Base-by-base conservation (phyloP, 768 basidiomycete genomes). In the Candolleomyces eurysporus region DNA sequence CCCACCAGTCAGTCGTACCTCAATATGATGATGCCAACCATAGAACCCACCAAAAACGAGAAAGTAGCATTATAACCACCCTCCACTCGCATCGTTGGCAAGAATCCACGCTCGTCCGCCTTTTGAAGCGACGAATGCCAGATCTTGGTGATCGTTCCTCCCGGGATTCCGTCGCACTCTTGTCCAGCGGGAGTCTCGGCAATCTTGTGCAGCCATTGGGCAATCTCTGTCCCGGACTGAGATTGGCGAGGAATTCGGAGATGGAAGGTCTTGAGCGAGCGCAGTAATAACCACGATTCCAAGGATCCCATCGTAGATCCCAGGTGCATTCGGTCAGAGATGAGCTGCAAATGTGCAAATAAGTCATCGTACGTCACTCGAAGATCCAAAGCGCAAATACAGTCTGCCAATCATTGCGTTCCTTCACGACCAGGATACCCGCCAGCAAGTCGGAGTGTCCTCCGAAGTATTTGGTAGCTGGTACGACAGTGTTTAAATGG, bases 391-490 rank as follows among this genome's bases (percentile, higher is more conserved):
- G 17, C 55, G 59, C 76, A 66, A 63, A 11, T 36, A 91, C 91
- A 69, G 78, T 65, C 11, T 79, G 73, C 86, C 90, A 91, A 66
- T 91, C 89, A 55, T 84, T 83, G 39, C 71, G 65, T 0, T 82
- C 82, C 61, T 84, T 87, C 6, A 91, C 88, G 22, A 92, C 80
- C 22, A 96, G 77, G 8, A 94, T 83, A 16, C 94, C 94, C 36
- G 82, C 79, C 4, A 96, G 83, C 36, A 93, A 76, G 67, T 96
- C 94, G 0, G 89, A 90, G 67, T 95, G 93, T 1, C 93, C 94
- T 31, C 89, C 91, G 57, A 96, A 86, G 71, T 95, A 95, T 70
- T 94, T 95, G 6, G 89, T 88, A 8, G 82, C 91, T 90, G 32
- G 39, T 50, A 13, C 42, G 40, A 56, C 13, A 31, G 14, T 5